Percentiles rank a stretch among this genome's conserved stretches.
Conservation (phyloP, 768 basidiomycete species). For the Russula earlei region DNA sequence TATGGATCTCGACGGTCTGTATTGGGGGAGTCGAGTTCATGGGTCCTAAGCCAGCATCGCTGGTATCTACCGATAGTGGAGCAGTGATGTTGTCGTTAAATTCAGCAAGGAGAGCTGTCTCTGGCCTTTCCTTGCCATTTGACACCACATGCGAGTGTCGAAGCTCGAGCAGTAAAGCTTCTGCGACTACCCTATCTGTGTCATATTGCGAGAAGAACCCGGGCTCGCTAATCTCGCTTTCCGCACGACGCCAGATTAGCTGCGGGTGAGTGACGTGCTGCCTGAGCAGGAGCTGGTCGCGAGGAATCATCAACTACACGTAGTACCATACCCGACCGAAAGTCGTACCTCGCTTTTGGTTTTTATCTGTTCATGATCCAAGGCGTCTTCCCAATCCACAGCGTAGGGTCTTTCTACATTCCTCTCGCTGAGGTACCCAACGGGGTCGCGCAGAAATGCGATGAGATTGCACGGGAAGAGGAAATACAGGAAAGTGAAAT, state of each 20-base stretch:
- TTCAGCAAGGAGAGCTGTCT: background rate
- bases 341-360: slow-evolving; percentile 58
- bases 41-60: background rate
- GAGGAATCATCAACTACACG: background rate
- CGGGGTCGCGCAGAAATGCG: slow-evolving; percentile 64
- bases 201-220: slow-evolving; percentile 13
- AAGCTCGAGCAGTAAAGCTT: slow-evolving; percentile 15
- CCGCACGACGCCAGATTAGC: slow-evolving; percentile 14
- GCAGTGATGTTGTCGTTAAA: background rate
- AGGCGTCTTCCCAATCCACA: slow-evolving; percentile 59
- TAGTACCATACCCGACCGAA: background rate
- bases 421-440: slow-evolving; percentile 48
- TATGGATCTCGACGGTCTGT: slow-evolving; percentile 7
- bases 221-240: slow-evolving; percentile 11
- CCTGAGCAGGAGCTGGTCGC: slow-evolving; percentile 13
- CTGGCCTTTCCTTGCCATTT: background rate
- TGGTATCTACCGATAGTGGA: slow-evolving; percentile 3
- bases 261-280: slow-evolving; percentile 17
- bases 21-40: slow-evolving; percentile 12
- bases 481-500: slow-evolving; percentile 78
- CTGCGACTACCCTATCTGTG: slow-evolving; percentile 15
- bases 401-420: slow-evolving; percentile 48
- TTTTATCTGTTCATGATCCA: slow-evolving; percentile 62
- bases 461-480: slow-evolving; percentile 86
- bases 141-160: slow-evolving; percentile 11